Base-by-base conservation (phyloP, 2,329 filamentous ascomycete species). In the Boeremia lycopersici region DNA sequence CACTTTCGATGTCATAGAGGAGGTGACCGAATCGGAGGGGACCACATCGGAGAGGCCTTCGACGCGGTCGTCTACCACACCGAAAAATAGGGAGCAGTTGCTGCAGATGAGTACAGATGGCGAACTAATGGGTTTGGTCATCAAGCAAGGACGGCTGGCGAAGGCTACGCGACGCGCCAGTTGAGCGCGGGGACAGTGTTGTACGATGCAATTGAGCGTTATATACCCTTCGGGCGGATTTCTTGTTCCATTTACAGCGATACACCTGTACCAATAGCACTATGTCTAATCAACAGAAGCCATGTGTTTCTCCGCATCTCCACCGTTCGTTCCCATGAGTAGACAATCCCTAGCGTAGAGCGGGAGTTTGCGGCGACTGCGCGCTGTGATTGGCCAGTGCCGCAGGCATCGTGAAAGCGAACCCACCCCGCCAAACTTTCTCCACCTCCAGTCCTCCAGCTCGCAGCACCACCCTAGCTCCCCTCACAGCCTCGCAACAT, bases 191-290 rank as follows among this genome's bases (percentile, higher is more conserved):
- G 12, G 33, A n/a, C n/a, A 23, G 10, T 48, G 28, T 40, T 49
- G 30, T 49, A 39, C 25, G 23, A 48, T 48, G 23, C 13, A 28
- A 96, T 88, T 96, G 90, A 78, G 26, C 35, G 46, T 12, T 36
- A 46, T 55, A 55, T 55, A 55, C 46, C 52, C 52, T 46, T 40
- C 36, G 36, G 46, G 41, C 45, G 52, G 41, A 49, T 28, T 13
- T 38, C n/a, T 15, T 49, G 29, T 50, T 29, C 12, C 1, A 23
- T 15, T 29, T 23, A 13, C 7, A 46, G 17, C 19, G 6, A 34
- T 25, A 9, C 28, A 31, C 9, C 17, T 40, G 29, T 17, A 36
- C 8, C 11, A 15, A 17, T 35, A 40, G 35, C 25, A n/a, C 5
- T 10, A 13, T 46, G 10, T 12, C 6, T 33, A 11, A 9, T 23